A percentile compares a stretch with the other conserved stretches of the same genome.
These are phyloP conservation scores for Thyridium curvatum DNA, from an alignment of 2,329 filamentous ascomycete genomes.

Conservation along the genomic window DNA sequence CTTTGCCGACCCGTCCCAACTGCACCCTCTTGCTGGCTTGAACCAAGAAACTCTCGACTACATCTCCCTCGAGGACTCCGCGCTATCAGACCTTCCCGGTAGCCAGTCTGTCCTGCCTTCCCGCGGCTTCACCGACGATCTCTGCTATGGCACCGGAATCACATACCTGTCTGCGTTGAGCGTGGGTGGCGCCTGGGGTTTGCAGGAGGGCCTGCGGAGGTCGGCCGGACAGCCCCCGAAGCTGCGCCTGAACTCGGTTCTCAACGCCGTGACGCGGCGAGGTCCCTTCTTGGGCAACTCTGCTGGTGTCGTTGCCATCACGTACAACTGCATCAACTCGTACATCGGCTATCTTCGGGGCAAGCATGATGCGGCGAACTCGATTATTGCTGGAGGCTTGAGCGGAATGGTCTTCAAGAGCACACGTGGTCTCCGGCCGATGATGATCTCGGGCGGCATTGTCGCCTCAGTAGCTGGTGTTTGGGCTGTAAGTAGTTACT, in stretches of 20 bases:
- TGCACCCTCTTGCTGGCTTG: slow-evolving; percentile 90
- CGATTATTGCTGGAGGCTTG: slow-evolving; percentile 74
- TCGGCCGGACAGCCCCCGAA: slow-evolving; percentile 76
- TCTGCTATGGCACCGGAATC: slow-evolving; percentile 94
- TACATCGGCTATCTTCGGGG: slow-evolving; percentile 72
- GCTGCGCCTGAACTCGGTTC: slow-evolving; percentile 84
- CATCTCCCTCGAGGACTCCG: slow-evolving; percentile 85
- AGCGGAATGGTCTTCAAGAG: slow-evolving; percentile 97
- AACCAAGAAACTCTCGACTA: slow-evolving; percentile 94
- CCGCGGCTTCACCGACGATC: slow-evolving; percentile 94
- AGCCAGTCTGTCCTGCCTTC: slow-evolving; percentile 85
- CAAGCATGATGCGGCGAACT: slow-evolving; percentile 87
- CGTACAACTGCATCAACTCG: slow-evolving; percentile 92
- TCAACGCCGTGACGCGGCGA: slow-evolving; percentile 88
- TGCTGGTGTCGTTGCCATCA: slow-evolving; percentile 89
- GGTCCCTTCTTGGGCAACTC: slow-evolving; percentile 96
- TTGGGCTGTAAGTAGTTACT: slow-evolving; percentile 71
- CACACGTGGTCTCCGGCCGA: slow-evolving; percentile 80
- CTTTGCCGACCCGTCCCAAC: slow-evolving; percentile 77
- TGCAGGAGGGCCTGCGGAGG: slow-evolving; percentile 81
- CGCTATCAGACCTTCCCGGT: slow-evolving; percentile 79
- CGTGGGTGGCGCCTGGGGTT: slow-evolving; percentile 83
- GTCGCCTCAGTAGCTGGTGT: slow-evolving; percentile 78
- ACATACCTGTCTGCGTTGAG: slow-evolving; percentile 87
- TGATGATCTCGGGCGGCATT: slow-evolving; percentile 90